Base-by-base conservation (phyloP, 306 rosid genomes). In the Prosopis cineraria region DNA sequence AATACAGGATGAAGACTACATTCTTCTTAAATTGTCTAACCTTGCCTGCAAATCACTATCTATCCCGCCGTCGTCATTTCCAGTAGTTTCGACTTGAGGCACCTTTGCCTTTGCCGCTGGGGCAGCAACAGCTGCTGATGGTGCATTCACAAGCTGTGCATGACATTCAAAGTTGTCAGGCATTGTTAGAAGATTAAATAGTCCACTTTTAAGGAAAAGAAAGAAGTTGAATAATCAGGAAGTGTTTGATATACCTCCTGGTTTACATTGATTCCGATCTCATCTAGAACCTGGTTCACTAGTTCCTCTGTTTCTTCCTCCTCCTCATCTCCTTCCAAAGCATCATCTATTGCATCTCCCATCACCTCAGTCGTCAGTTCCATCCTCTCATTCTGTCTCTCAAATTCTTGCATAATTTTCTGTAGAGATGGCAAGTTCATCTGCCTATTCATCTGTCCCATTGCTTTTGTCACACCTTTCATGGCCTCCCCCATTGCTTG, bases 401-500 rank as follows among this genome's bases (percentile, higher is more conserved):
- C 97, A 60, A 94, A 94, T 75, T 94, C 98, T 91, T 90, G 97
- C 98, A 94, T 90, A 37, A 91, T 94, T 80, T 89, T 94, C 80
- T 94, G 98, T 73, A 94, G 65, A 65, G 94, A 91, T 63, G 98
- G 98, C 88, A 94, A 71, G 88, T 94, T 94, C 98, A 94, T 91
- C 88, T 85, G 94, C 77, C 98, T 88, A 82, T 94, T 94, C 98
- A 94, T 91, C 85, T 91, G 97, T 30, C 98, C 98, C 98, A 94
- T 94, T 66, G 98, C 98, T 85, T 94, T 94, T 9, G 98, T 94
- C 81, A 94, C 98, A 41, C 98, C 98, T 82, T 94, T 94, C 98
- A 94, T 94, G 41, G 98, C 98, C 84, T 94, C 97, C 13, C 98
- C 97, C 98, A 94, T 94, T 1, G 98, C 94, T 87, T 90, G 98